Conservation (phyloP, 345 rosid species). For the Populus tremula region DNA sequence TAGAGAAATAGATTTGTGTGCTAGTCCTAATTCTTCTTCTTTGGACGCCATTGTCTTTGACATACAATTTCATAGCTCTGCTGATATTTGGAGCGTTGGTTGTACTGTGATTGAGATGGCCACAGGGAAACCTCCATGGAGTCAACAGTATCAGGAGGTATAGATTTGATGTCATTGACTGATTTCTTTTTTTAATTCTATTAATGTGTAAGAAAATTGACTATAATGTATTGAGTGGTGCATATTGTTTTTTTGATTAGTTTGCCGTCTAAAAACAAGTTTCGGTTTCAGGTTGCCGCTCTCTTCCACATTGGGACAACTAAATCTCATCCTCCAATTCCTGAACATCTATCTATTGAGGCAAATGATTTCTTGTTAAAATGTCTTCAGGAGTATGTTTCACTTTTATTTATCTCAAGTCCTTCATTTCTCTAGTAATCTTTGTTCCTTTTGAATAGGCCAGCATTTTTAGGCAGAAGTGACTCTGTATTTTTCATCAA, state of each 20-base stretch:
- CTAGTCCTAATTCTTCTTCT: background rate
- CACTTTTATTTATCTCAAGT: background rate
- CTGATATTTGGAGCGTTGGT: conserved; percentile 37
- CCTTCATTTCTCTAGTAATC: background rate
- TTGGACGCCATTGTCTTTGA: conserved; percentile 19
- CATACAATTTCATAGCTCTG: conserved; percentile 27
- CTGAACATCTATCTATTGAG: conserved; percentile 30
- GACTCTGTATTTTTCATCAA: background rate
- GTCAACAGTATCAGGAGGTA: conserved; percentile 42
- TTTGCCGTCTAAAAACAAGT: conserved; percentile 14
- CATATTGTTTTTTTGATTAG: background rate
- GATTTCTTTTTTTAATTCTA: conserved; percentile 5
- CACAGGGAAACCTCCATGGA: conserved; percentile 35
- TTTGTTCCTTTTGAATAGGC: background rate
- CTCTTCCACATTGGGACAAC: conserved; percentile 38
- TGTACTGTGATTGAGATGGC: conserved; percentile 42
- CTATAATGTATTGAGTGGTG: background rate
- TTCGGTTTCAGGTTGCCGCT: conserved; percentile 31
- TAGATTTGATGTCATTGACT: conserved; percentile 11
- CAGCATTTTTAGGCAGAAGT: conserved; percentile 2
- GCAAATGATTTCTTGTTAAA: conserved; percentile 34
- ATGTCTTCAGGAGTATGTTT: conserved; percentile 33
- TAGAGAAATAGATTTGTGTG: conserved; percentile 1
- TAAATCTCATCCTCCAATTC: conserved; percentile 35
- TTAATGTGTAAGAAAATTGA: background rate